Conservation (phyloP, 2,329 filamentous ascomycete species). For the Fusarium pilosicola region DNA sequence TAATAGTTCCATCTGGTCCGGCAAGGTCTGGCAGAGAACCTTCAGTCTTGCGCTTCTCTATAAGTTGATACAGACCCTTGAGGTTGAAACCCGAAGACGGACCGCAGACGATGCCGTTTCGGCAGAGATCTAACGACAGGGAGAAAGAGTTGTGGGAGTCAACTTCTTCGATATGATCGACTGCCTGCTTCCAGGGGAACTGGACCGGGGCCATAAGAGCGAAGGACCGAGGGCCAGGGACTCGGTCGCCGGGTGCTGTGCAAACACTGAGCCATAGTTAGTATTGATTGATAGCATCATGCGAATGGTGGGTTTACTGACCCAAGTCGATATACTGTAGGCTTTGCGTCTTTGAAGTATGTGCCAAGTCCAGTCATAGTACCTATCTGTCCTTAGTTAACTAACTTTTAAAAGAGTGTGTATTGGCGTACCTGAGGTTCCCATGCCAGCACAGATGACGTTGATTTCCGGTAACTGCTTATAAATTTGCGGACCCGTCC, state of each 20-base stretch:
- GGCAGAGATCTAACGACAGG: slow-evolving; percentile 63
- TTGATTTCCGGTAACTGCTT: slow-evolving; percentile 66
- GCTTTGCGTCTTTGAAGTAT: slow-evolving; percentile 61
- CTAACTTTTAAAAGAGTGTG: slow-evolving; percentile 24
- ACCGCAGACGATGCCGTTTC: slow-evolving; percentile 67
- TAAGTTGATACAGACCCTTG: slow-evolving; percentile 59
- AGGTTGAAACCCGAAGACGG: slow-evolving; percentile 71
- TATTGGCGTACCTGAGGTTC: slow-evolving; percentile 59
- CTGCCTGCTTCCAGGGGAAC: slow-evolving; percentile 67
- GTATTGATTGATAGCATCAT: background rate
- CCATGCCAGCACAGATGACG: slow-evolving; percentile 66
- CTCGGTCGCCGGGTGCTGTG: slow-evolving; percentile 65
- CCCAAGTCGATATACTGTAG: slow-evolving; percentile 55
- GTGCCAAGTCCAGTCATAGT: slow-evolving; percentile 61
- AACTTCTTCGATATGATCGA: slow-evolving; percentile 67
- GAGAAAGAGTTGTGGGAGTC: slow-evolving; percentile 64
- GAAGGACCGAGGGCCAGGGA: slow-evolving; percentile 67
- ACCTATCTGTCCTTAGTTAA: slow-evolving; percentile 26
- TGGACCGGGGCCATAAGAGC: slow-evolving; percentile 59
- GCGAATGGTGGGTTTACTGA: background rate
- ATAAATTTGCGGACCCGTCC: slow-evolving; percentile 69
- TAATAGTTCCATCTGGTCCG: slow-evolving; percentile 56
- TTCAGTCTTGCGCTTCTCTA: slow-evolving; percentile 59
- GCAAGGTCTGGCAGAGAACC: slow-evolving; percentile 57
- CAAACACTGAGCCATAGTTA: slow-evolving; percentile 59